Conservation (phyloP, 2,329 filamentous ascomycete genomes). For the Rhinocladiella similis region DNA sequence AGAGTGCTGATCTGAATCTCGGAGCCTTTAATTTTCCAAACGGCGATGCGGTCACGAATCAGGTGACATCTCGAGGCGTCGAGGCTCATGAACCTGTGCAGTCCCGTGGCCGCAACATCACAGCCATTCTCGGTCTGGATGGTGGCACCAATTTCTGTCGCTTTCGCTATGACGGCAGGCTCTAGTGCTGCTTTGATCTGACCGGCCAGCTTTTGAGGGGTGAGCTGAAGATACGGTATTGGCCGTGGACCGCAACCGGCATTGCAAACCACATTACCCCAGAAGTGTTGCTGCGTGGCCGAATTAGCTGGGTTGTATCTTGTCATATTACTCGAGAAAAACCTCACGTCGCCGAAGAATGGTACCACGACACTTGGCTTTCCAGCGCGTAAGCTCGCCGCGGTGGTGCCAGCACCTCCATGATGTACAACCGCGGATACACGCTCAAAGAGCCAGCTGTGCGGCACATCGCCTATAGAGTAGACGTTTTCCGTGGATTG, state of each 20-base stretch:
- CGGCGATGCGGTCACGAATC: conserved; percentile 49
- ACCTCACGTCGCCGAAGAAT: conserved; percentile 56
- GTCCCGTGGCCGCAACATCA: conserved; percentile 44
- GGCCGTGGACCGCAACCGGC: conserved; percentile 52
- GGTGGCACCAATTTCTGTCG: conserved; percentile 52
- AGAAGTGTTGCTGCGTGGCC: too few relatives aligned
- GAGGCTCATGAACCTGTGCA: too few relatives aligned
- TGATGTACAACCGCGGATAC: conserved; percentile 56
- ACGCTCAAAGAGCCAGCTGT: conserved; percentile 60
- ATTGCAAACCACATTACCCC: conserved; percentile 36
- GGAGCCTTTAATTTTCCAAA: too few relatives aligned
- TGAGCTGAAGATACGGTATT: conserved; percentile 47
- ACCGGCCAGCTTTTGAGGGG: conserved; percentile 43
- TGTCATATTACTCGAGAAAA: conserved; percentile 54
- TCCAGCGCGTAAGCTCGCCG: conserved; percentile 53
- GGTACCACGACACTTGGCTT: conserved; percentile 56
- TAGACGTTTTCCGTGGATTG: conserved; percentile 39
- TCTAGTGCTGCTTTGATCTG: conserved; percentile 48
- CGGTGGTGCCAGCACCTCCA: conserved; percentile 36
- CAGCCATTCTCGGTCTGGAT: conserved; percentile 66
- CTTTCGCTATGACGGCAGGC: not conserved
- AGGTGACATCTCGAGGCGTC: conserved; percentile 30
- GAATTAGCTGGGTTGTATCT: too few relatives aligned
- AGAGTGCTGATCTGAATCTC: too few relatives aligned
- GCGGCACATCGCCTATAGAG: conserved; percentile 53